Percentiles rank a stretch among this genome's conserved stretches.
Evolutionary conservation across 345 rosid species (phyloP).

Genomic region (Hibiscus trionum): DNA sequence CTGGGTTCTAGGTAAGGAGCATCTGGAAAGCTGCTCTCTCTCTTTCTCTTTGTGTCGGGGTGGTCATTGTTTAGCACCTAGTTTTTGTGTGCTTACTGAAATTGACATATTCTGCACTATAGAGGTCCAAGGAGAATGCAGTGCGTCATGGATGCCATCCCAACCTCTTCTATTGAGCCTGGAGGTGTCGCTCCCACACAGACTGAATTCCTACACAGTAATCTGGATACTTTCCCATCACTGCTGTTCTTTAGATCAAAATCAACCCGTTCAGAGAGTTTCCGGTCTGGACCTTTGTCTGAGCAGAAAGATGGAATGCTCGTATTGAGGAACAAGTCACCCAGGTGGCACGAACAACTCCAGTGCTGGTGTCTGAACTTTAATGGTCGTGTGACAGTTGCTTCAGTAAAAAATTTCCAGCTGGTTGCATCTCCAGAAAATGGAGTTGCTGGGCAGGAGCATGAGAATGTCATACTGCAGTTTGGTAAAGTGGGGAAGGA

Average conservation of each 20-base stretch:
- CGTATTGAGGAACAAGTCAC: conserved; percentile 63
- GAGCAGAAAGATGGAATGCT: conserved; percentile 44
- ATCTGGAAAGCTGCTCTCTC: background rate
- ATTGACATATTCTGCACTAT: conserved; percentile 12
- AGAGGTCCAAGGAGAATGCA: conserved; percentile 95
- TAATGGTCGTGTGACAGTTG: conserved; percentile 77
- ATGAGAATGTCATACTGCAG: conserved; percentile 75
- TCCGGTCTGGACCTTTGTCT: conserved; percentile 40
- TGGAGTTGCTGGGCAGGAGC: conserved; percentile 48
- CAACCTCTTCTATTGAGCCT: conserved; percentile 55
- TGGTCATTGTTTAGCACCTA: background rate
- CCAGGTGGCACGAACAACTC: conserved; percentile 90
- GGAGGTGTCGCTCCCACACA: conserved; percentile 80
- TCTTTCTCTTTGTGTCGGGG: background rate
- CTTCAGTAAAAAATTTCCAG: conserved; percentile 90
- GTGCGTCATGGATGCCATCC: conserved; percentile 71
- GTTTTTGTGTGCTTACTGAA: background rate
- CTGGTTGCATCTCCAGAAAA: conserved; percentile 68
- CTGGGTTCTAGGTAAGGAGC: conserved; percentile 66
- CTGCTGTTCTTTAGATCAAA: conserved; percentile 70
- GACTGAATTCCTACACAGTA: conserved; percentile 51
- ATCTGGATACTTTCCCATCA: conserved; percentile 46
- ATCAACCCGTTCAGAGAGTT: conserved; percentile 43
- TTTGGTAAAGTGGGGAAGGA: conserved; percentile 94
- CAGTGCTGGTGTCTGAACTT: conserved; percentile 94